Conservation (phyloP, 305 asterid species). For the Fraxinus sp. region DNA sequence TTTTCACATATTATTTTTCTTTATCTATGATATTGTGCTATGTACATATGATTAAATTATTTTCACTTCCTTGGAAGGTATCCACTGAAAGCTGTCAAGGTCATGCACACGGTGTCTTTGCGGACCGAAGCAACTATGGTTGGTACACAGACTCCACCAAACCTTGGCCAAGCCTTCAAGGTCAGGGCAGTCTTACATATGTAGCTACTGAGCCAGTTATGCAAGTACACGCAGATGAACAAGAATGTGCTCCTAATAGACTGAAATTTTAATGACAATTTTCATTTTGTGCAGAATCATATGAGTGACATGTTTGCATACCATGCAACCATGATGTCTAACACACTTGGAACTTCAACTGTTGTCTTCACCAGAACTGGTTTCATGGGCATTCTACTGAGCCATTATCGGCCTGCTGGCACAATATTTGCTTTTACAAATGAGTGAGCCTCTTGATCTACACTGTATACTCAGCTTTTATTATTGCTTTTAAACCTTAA, state of each 20-base stretch:
- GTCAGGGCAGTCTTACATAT: conserved; percentile 36
- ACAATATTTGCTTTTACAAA: conserved; percentile 94
- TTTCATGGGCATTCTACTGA: conserved; percentile 87
- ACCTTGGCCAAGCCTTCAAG: conserved; percentile 89
- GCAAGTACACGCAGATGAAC: not conserved
- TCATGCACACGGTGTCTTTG: conserved; percentile 92
- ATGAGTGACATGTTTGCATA: conserved; percentile 98
- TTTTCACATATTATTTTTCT: conserved; percentile 3
- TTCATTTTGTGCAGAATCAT: conserved; percentile 68
- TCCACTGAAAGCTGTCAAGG: conserved; percentile 94
- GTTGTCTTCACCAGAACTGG: conserved; percentile 94
- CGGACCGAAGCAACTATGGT: conserved; percentile 84
- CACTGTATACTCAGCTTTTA: conserved; percentile 9
- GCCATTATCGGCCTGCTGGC: conserved; percentile 95
- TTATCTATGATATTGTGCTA: not conserved
- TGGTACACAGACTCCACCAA: conserved; percentile 70
- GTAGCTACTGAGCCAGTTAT: conserved; percentile 13
- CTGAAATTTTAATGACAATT: conserved; percentile 2
- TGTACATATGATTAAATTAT: not conserved
- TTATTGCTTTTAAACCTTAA: not conserved
- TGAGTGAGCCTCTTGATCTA: conserved; percentile 55
- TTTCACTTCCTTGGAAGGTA: conserved; percentile 50
- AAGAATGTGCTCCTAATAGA: conserved; percentile 3
- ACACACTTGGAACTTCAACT: conserved; percentile 88
- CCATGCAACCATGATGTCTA: conserved; percentile 97